Percentiles rank a stretch among this genome's conserved stretches.
Conservation (phyloP, 192 early-diverging fungal species). For the Coemansia sp. region DNA sequence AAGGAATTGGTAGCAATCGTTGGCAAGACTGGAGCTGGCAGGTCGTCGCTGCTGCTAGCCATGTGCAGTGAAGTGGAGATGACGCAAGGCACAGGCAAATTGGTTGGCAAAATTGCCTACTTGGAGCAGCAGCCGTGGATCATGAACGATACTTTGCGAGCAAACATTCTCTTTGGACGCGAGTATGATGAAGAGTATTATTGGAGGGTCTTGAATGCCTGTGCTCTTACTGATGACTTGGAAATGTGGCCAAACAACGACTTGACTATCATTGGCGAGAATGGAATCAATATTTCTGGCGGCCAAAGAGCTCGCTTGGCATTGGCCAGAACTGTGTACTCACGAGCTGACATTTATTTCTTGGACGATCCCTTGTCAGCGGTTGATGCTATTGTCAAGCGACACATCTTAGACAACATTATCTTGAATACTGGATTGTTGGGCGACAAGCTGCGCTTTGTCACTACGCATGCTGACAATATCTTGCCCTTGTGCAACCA, state of each 20-base stretch:
- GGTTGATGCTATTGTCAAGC: constrained; percentile 66
- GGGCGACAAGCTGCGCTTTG: constrained; percentile 53
- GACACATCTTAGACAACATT: constrained; percentile 67
- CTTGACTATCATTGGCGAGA: constrained; percentile 71
- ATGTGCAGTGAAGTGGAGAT: constrained; percentile 60
- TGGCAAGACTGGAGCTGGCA: constrained; percentile 66
- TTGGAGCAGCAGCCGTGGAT: constrained; percentile 35
- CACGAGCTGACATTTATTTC: constrained; percentile 67
- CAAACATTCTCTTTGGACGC: constrained; percentile 83
- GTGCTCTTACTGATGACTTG: constrained; percentile 69
- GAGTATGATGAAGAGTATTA: constrained; percentile 61
- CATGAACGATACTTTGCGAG: constrained; percentile 62
- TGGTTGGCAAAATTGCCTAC: constrained; percentile 26
- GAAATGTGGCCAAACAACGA: constrained; percentile 63
- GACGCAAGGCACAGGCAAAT: constrained; percentile 27
- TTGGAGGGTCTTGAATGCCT: constrained; percentile 62
- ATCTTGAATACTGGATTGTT: constrained; percentile 60
- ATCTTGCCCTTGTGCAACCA: too few relatives aligned
- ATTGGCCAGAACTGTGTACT: constrained; percentile 69
- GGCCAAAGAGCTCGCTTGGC: constrained; percentile 73
- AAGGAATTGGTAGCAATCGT: constrained; percentile 61
- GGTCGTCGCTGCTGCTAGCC: constrained; percentile 63
- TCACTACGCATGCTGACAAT: constrained; percentile 56
- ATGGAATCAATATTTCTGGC: constrained; percentile 73
- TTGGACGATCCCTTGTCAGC: constrained; percentile 78